Evolutionary conservation across 495 filamentous ascomycete species (phyloP).

Genomic region (Penicillium salamii): DNA sequence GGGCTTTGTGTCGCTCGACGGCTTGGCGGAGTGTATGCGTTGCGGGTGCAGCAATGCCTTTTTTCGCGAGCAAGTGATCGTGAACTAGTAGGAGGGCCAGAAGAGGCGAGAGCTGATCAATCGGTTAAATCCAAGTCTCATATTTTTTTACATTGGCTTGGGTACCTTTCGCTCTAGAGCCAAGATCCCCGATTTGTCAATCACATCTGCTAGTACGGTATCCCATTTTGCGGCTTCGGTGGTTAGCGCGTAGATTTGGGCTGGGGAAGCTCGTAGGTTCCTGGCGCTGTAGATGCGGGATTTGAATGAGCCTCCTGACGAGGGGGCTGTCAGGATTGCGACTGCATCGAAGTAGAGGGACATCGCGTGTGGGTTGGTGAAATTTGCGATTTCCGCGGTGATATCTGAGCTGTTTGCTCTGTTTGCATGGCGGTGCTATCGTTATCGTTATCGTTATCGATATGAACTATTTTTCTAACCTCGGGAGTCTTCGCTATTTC

Average conservation of each 20-base stretch:
- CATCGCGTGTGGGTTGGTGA: constrained; percentile 49
- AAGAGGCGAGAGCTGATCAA: constrained; percentile 70
- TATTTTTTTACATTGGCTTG: too few species aligned
- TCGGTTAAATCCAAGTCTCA: too few species aligned
- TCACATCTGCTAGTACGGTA: constrained; percentile 74
- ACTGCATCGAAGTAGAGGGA: constrained; percentile 95
- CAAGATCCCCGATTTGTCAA: constrained; percentile 71
- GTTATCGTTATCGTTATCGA: too few species aligned
- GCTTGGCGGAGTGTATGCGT: constrained; percentile 72
- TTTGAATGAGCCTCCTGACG: constrained; percentile 72
- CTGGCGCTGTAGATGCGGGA: constrained; percentile 69
- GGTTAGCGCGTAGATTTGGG: constrained; percentile 81
- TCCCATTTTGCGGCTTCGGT: constrained; percentile 91
- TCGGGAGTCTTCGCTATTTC: too few species aligned
- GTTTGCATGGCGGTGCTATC: constrained; percentile 25
- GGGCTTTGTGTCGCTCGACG: constrained; percentile 75
- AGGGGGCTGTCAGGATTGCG: constrained; percentile 62
- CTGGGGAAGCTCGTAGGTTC: constrained; percentile 68
- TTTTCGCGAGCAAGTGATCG: constrained; percentile 78
- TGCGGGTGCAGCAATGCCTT: constrained; percentile 72
- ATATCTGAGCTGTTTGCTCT: constrained; percentile 12
- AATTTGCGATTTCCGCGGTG: constrained; percentile 10
- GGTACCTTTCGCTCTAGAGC: constrained; percentile 75
- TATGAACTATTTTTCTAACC: too few species aligned
- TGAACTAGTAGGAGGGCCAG: constrained; percentile 81